These are phyloP conservation scores for Trichoderma lentiforme DNA, from an alignment of 2,329 filamentous ascomycete species.

Conservation along the genomic window DNA sequence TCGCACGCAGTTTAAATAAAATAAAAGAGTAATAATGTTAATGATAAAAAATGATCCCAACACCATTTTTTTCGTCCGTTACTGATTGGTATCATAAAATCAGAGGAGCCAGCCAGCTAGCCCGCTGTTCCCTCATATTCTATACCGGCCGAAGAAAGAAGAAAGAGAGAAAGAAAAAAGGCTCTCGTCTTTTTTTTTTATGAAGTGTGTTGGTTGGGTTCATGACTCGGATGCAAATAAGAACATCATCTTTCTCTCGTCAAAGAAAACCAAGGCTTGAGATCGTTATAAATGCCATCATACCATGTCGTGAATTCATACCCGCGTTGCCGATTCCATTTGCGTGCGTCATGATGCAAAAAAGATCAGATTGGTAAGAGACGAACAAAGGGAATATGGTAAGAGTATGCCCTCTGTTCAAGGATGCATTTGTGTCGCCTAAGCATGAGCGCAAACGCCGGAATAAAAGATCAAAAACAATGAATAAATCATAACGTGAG, in stretches of 20 bases:
- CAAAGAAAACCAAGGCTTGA: neutral
- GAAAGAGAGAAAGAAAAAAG: neutral
- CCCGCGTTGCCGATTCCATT: neutral
- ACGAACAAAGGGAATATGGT: neutral
- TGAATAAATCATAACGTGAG: conserved; percentile 1
- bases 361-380: neutral
- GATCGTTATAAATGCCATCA: conserved; percentile 7
- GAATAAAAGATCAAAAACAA: conserved; percentile 22
- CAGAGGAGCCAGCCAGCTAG: conserved; percentile 18
- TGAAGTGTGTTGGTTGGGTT: neutral
- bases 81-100: conserved; percentile 16
- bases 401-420: neutral
- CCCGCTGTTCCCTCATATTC: conserved; percentile 15
- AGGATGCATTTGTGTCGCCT: neutral
- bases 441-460: conserved; percentile 14
- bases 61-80: conserved; percentile 17
- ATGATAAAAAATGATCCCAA: conserved; percentile 3
- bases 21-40: neutral
- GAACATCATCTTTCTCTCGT: neutral
- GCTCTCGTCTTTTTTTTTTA: neutral
- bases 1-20: neutral
- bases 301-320: conserved; percentile 13
- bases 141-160: conserved; percentile 13
- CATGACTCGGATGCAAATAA: neutral
- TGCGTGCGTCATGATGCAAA: neutral